A percentile compares a stretch with the other conserved stretches of the same genome.
Conservation (phyloP, 352 stramenopile species). For the Phytopythium chamaehyphon region DNA sequence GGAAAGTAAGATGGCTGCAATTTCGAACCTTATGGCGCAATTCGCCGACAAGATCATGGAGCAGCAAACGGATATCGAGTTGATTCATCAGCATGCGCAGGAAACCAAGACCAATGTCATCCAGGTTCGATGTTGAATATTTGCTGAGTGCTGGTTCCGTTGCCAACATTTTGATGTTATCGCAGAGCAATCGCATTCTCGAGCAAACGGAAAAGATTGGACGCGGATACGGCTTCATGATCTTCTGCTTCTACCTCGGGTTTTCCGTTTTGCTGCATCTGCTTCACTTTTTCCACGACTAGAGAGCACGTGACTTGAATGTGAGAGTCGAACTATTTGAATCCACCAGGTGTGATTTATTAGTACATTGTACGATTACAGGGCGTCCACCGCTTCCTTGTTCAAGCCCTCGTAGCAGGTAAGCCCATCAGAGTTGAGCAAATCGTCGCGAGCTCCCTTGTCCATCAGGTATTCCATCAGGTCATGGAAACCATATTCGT, state of each 20-base stretch:
- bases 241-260: conserved; percentile 81
- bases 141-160: no score
- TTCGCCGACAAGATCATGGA: conserved; percentile 85
- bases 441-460: conserved; percentile 91
- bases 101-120: conserved; percentile 71
- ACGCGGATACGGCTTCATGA: conserved; percentile 76
- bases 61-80: conserved; percentile 74
- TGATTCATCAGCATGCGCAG: conserved; percentile 68
- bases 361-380: conserved; percentile 21
- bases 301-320: no score
- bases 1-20: conserved; percentile 83
- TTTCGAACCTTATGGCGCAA: conserved; percentile 81
- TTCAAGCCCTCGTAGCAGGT: conserved; percentile 94
- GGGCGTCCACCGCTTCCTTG: conserved; percentile 75
- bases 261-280: conserved; percentile 71
- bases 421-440: conserved; percentile 91
- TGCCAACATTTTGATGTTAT: neutral
- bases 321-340: no score
- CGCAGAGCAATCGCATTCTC: conserved; percentile 71
- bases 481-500: conserved; percentile 93
- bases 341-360: no score
- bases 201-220: conserved; percentile 75
- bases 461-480: conserved; percentile 93
- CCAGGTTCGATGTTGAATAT: no score
- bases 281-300: conserved; percentile 81